Evolutionary conservation across 305 asterid species (phyloP), one percentile per base, ranked within the genome.

Genomic region (Rubia tinctorum): DNA sequence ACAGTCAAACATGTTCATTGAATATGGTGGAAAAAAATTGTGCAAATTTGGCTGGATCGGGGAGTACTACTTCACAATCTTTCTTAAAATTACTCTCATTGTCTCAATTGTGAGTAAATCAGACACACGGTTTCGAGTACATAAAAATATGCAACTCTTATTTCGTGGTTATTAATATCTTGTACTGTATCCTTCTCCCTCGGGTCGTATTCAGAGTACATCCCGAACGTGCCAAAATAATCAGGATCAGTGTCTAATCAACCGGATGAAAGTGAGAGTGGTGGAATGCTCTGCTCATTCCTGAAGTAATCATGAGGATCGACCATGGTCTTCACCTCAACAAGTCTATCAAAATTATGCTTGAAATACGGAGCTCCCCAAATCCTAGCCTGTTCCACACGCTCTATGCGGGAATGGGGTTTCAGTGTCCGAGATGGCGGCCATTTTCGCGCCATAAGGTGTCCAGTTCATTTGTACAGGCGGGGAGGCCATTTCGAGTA

Each of bases 391-490:
- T 55, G n/a, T 37, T 70, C 74, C 22, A 55, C 17, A 12, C 74
- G 30, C 62, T 20, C 79, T 60, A 10, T 69, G 71, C 17, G 79
- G 79, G 14, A 47, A 76, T 69, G 79, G 75, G 0, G 49, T 69
- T 42, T 76, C 71, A 11, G 75, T 59, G 73, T 68, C 75, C 3
- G 67, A 47, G 22, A 78, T 64, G 34, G 69, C 77, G 42, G 58
- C 74, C 81, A 78, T 78, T 47, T 55, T 73, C 18, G 77, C 81
- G 13, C 81, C 81, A 61, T 30, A 78, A 4, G 81, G 81, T 6
- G 73, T 59, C 44, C 66, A 73, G 8, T 58, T 62, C 73, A 77
- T 58, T 13, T 56, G 55, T 37, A 62, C 51, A 5, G 56, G 34
- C 4, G 58, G 42, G 7, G 53, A 62, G 7, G 68, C 73, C 1